Evolutionary conservation across 768 basidiomycete genomes (phyloP), one percentile per base, ranked within the genome.

Genomic region (Leucosporidium yakuticum): DNA sequence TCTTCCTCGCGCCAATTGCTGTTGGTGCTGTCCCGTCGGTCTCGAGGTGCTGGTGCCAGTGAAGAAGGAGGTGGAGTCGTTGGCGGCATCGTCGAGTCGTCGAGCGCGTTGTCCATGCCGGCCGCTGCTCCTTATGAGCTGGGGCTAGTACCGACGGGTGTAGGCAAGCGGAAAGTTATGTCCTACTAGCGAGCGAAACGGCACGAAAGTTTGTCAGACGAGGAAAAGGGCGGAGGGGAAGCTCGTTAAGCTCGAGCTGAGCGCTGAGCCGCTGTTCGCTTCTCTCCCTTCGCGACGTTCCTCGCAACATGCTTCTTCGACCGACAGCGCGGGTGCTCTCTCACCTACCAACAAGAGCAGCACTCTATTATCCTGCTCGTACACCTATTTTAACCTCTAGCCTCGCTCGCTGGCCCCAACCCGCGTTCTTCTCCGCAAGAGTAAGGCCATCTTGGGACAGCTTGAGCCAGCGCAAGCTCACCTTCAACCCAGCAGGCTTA

Each of bases 391-490:
- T 47, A 53, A 21, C 34, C 29, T 59, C 62, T 44, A 29, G 25
- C 53, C 53, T 47, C 58, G 23, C 32, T 62, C 75, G 57, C 65
- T 56, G 27, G 77, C 53, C 15, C 19, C 64, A 31, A 25, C n/a
- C 21, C 19, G 49, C 19, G 17, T 23, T 44, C 50, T n/a, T 21
- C 48, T 15, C 19, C 39, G 39, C 39, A 44, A 44, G 39, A 44
- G 39, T 44, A 15, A 44, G 39, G 14, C 49, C 74, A 69, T 77
- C 64, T 72, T 75, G 61, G n/a, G 19, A 12, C 48, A 23, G 27
- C 54, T n/a, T 8, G 27, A 21, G 12, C 31, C 17, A 27, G 44
- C 21, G 1, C 49, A 19, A 23, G 23, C 8, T 25, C n/a, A 23
- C 15, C 27, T 20, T 47, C 15, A 20, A 19, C 63, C 3, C 5